Conservation (phyloP, 2,329 filamentous ascomycete genomes). For the Colletotrichum chrysophilum region DNA sequence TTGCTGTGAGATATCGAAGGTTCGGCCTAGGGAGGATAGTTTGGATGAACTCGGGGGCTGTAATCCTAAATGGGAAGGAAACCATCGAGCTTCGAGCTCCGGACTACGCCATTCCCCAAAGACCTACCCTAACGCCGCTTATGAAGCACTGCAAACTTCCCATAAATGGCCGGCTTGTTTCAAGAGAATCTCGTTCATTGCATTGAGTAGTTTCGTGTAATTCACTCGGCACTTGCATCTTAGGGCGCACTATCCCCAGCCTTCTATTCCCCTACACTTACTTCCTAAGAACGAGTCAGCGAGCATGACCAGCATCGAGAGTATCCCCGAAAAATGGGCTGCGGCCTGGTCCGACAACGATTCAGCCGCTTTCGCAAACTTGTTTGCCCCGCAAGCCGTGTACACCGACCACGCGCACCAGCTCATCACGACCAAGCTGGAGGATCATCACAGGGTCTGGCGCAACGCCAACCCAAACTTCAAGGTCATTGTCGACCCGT, state of each 20-base stretch:
- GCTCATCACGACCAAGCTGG: neutral
- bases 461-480: neutral
- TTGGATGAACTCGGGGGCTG: neutral
- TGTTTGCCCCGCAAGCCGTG: neutral
- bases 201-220: neutral
- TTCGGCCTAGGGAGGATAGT: neutral
- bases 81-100: neutral
- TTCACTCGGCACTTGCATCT: neutral
- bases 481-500: neutral
- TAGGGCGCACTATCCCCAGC: neutral
- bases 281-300: neutral
- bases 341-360: neutral
- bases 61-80: neutral
- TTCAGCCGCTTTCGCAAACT: neutral
- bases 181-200: fast-evolving
- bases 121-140: neutral
- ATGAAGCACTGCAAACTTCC: neutral
- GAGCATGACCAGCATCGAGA: neutral
- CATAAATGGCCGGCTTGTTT: neutral
- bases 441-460: neutral
- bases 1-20: neutral
- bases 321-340: neutral
- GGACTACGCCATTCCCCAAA: neutral
- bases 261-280: neutral
- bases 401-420: neutral